Evolutionary conservation across 2,329 filamentous ascomycete species (phyloP).

Genomic region (Aspergillus pseudonomiae): DNA sequence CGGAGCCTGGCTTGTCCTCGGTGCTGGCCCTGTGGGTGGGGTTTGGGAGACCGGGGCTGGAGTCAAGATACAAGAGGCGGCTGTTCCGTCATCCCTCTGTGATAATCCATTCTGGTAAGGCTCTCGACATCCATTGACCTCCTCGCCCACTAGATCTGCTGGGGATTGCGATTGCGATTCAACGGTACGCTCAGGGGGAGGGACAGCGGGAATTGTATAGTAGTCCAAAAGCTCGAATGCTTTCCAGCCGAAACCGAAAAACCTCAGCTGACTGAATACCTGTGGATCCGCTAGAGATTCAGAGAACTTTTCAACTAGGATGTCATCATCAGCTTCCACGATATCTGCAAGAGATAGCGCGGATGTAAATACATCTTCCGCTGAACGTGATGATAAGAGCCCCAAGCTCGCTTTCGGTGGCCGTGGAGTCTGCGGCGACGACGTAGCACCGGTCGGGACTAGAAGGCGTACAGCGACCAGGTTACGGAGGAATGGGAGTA

Average conservation of each 20-base stretch:
- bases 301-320: slow-evolving; percentile 35
- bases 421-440: slow-evolving; percentile 13
- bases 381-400: background rate
- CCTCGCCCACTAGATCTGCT: slow-evolving; percentile 12
- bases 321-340: slow-evolving; percentile 41
- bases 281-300: slow-evolving; percentile 36
- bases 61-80: slow-evolving; percentile 3
- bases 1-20: background rate
- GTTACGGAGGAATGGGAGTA: slow-evolving; percentile 46
- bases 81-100: background rate
- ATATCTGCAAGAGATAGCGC: slow-evolving; percentile 36
- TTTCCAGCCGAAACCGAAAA: slow-evolving; percentile 45
- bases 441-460: slow-evolving; percentile 32
- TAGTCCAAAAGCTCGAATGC: slow-evolving; percentile 41
- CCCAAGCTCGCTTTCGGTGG: slow-evolving; percentile 5
- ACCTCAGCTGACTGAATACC: slow-evolving; percentile 34
- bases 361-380: slow-evolving; percentile 12
- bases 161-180: slow-evolving; percentile 21
- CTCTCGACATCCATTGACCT: slow-evolving; percentile 10
- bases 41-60: background rate
- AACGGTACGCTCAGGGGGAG: slow-evolving; percentile 10
- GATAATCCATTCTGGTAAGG: background rate
- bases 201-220: slow-evolving; percentile 34
- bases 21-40: background rate
- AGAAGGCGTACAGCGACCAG: slow-evolving; percentile 45